Evolutionary conservation across 2,329 filamentous ascomycete species (phyloP), one percentile per base, ranked within the genome.

Genomic region (Chalaropsis thielavioides): DNA sequence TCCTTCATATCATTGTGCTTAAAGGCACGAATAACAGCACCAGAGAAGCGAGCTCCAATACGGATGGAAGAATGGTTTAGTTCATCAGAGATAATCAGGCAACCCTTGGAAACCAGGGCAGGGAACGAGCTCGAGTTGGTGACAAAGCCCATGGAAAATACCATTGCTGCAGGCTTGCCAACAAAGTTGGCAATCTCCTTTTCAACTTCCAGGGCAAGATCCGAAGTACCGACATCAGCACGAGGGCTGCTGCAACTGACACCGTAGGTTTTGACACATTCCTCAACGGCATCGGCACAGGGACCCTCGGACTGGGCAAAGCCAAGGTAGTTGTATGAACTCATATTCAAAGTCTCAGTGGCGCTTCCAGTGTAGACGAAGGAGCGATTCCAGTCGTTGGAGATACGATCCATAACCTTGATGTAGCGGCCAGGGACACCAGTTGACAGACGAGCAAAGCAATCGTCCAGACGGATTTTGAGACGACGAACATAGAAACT

Each of bases 121-220:
- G 92, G 90, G 80, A 99, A 97, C 17, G 92, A 85, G 69, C 88
- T 90, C 38, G 92, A 88, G 72, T 99, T 99, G 69, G 94, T 99
- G 68, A 92, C 91, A 73, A 96, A 99, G 41, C 94, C 94, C 94
- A 99, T 99, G 27, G 92, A 96, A 78, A 97, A 97, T 63, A 99
- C 87, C 87, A 96, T 96, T 35, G 94, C 87, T 35, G 89, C 85
- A 66, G 92, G 88, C 79, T 97, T 99, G 74, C 92, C 92, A 46
- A 97, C 90, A 72, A 99, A 99, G 56, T 83, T 81, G 58, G 94
- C 94, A 69, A 97, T 84, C 72, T 95, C 82, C 38, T 87, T 85
- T 78, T 99, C 94, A 2, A 96, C 92, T 74, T 99, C 92, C 43
- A 89, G 71, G 65, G 90, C 87, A 66, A 99, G 79, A 72, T 97